Conservation (phyloP, 805 yeast genomes). For the Cyberlindnera veronae region DNA sequence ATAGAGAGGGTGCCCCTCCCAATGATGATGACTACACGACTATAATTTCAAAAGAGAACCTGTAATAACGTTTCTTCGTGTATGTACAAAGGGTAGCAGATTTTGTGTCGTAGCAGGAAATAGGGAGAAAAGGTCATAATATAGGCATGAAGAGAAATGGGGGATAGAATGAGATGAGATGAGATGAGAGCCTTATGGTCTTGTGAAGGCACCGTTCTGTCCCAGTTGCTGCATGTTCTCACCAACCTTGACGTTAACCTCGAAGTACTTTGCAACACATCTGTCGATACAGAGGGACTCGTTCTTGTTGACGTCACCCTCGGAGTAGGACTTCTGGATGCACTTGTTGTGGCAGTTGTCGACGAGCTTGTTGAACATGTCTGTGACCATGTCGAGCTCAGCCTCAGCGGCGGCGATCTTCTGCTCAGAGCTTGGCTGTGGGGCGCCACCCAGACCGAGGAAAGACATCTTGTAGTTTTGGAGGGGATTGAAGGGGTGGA, state of each 20-base stretch:
- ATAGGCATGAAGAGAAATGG: too few species aligned
- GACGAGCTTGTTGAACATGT: slow-evolving; percentile 92
- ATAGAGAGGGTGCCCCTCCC: slow-evolving; percentile 1
- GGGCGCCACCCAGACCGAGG: slow-evolving; percentile 73
- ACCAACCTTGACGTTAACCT: slow-evolving; percentile 91
- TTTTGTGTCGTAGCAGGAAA: not conserved
- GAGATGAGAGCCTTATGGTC: slow-evolving; percentile 17
- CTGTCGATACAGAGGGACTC: slow-evolving; percentile 90
- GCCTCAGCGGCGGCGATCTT: slow-evolving; percentile 91
- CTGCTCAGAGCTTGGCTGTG: slow-evolving; percentile 70
- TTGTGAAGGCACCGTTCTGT: slow-evolving; percentile 37
- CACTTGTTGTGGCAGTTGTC: slow-evolving; percentile 89
- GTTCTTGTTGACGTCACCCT: slow-evolving; percentile 70
- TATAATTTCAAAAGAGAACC: not conserved
- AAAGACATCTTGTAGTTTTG: slow-evolving; percentile 48
- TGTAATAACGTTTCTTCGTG: not conserved
- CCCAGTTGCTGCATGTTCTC: slow-evolving; percentile 63
- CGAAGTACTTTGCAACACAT: slow-evolving; percentile 94
- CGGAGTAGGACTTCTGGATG: slow-evolving; percentile 58
- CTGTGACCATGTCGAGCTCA: slow-evolving; percentile 95
- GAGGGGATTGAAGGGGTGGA: not conserved
- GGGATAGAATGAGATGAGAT: too few species aligned
- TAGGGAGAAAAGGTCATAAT: not conserved
- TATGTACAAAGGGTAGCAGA: not conserved
- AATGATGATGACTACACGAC: too few species aligned